Evolutionary conservation across 2,329 filamentous ascomycete genomes (phyloP).

Genomic region (Graphilbum sp.): DNA sequence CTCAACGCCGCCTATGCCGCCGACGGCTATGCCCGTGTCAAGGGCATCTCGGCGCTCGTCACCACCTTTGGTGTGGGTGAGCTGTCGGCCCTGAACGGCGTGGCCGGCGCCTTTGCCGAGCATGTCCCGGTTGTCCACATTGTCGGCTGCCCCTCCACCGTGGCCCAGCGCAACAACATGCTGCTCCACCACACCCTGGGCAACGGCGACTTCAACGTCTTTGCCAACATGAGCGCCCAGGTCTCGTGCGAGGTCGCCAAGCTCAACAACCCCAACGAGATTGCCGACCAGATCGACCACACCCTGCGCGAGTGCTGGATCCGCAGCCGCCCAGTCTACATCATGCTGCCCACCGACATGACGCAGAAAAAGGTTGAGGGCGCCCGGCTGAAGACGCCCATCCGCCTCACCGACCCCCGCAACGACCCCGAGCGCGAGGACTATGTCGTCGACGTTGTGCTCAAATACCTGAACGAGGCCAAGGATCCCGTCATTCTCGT

Average conservation of each 20-base stretch:
- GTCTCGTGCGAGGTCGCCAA: slow-evolving; percentile 58
- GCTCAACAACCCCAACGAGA: slow-evolving; percentile 52
- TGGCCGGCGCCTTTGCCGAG: slow-evolving; percentile 40
- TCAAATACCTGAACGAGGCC: slow-evolving; percentile 49
- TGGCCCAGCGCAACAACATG: slow-evolving; percentile 11
- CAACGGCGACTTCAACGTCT: slow-evolving; percentile 44
- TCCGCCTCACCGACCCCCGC: slow-evolving; percentile 45
- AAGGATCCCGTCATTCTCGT: slow-evolving; percentile 65
- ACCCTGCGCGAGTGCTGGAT: slow-evolving; percentile 60
- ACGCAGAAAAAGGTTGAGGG: slow-evolving; percentile 62
- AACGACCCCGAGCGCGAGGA: slow-evolving; percentile 61
- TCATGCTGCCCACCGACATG: slow-evolving; percentile 71
- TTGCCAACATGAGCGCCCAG: slow-evolving; percentile 57
- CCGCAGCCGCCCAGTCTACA: slow-evolving; percentile 63
- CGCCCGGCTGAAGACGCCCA: slow-evolving; percentile 48
- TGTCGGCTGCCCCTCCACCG: slow-evolving; percentile 18
- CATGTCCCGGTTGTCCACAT: slow-evolving; percentile 38
- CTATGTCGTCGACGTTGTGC: slow-evolving; percentile 66
- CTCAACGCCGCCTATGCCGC: slow-evolving; percentile 42
- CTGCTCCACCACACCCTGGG: slow-evolving; percentile 35
- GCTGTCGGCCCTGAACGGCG: slow-evolving; percentile 36
- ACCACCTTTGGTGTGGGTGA: slow-evolving; percentile 44
- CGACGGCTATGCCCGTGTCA: slow-evolving; percentile 43
- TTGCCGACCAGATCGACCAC: slow-evolving; percentile 61
- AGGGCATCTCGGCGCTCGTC: slow-evolving; percentile 36